Conservation (phyloP, 371 early-diverging fungal genomes). For the Zychaea mexicana region DNA sequence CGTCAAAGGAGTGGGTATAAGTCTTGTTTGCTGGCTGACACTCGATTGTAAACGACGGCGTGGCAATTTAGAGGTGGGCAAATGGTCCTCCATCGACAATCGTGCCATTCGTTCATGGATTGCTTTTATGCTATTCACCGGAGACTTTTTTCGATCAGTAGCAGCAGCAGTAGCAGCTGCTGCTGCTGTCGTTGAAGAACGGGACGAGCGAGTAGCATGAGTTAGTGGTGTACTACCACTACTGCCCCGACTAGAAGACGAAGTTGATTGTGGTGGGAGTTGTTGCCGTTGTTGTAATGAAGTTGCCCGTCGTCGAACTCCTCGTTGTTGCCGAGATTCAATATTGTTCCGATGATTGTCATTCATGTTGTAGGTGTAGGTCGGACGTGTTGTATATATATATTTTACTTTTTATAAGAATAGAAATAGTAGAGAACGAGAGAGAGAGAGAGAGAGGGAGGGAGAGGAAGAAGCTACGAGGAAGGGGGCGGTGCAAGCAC, state of each 20-base stretch:
- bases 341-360: not conserved
- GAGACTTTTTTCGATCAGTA: not conserved
- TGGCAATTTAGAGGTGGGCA: not conserved
- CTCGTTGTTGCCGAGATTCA: not conserved
- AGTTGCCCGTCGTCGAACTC: not conserved
- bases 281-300: not conserved
- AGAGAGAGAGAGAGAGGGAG: not conserved
- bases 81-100: not conserved
- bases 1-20: not conserved
- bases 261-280: not conserved
- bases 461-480: not conserved
- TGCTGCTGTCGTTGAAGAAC: too few species aligned
- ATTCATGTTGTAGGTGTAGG: not conserved
- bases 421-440: not conserved
- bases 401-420: conserved; percentile 4
- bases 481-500: not conserved
- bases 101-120: conserved; percentile 8
- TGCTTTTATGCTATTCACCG: not conserved
- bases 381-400: not conserved
- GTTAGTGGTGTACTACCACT: not conserved
- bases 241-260: not conserved
- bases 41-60: not conserved
- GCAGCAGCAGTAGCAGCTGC: not conserved
- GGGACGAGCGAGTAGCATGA: not conserved
- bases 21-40: not conserved